Conservation (phyloP, 2,329 filamentous ascomycete genomes). For the Trichophyton simii region DNA sequence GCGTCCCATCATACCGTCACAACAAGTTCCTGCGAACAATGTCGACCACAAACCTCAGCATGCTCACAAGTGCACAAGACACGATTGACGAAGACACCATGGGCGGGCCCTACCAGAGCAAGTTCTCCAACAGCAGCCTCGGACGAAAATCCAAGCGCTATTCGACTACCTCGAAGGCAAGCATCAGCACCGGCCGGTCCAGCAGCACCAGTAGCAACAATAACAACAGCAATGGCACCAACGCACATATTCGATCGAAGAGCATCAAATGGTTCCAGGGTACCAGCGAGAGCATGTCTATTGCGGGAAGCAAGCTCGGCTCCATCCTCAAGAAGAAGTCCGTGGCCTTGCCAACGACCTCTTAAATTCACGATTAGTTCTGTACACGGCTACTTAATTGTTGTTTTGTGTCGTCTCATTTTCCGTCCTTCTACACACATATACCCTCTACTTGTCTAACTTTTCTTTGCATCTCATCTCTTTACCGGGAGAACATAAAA, state of each 20-base stretch:
- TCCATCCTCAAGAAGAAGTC: conserved; percentile 11
- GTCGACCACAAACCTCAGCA: conserved; percentile 8
- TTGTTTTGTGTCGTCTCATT: neutral
- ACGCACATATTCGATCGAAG: conserved; percentile 8
- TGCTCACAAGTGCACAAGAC: neutral
- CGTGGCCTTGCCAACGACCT: neutral
- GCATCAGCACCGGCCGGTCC: neutral
- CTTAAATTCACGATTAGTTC: neutral
- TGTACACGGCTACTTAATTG: neutral
- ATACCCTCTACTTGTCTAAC: neutral
- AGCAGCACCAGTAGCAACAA: neutral
- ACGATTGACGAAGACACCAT: neutral
- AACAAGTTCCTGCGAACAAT: neutral
- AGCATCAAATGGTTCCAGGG: conserved; percentile 12
- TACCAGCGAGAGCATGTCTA: conserved; percentile 10
- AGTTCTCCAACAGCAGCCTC: neutral
- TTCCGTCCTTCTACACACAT: neutral
- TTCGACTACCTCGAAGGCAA: neutral
- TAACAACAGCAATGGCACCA: neutral
- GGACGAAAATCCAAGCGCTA: conserved; percentile 1
- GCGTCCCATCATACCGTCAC: neutral
- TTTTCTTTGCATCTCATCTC: neutral
- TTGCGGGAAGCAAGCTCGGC: conserved; percentile 13
- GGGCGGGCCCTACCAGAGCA: neutral
- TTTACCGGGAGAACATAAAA: neutral